These are phyloP conservation scores for Linum trigynum DNA, from an alignment of 345 rosid genomes.

Conservation along the genomic window DNA sequence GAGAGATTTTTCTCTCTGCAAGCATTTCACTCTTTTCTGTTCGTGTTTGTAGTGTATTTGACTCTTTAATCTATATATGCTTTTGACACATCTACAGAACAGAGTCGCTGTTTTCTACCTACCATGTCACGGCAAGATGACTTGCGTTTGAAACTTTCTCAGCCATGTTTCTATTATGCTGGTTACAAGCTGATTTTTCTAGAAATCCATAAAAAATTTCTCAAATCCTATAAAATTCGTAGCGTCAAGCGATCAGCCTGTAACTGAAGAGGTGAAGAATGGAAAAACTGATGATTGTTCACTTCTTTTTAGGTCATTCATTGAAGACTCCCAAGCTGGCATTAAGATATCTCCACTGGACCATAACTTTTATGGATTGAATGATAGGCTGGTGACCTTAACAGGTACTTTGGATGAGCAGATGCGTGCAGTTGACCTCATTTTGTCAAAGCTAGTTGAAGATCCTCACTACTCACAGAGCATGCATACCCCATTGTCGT, in stretches of 20 bases:
- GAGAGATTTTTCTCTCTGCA: too few relatives aligned
- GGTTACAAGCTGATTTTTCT: not conserved
- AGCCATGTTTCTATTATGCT: constrained; percentile 3
- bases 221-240: too few relatives aligned
- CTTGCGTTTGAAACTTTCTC: not conserved
- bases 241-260: not conserved
- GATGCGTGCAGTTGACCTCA: constrained; percentile 79
- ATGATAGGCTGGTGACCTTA: constrained; percentile 88
- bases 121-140: too few relatives aligned
- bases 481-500: constrained; percentile 74
- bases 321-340: constrained; percentile 90
- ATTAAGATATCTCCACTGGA: constrained; percentile 94
- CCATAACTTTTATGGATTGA: constrained; percentile 71
- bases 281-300: constrained; percentile 16
- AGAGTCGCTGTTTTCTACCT: too few relatives aligned
- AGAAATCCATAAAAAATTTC: too few relatives aligned
- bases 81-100: too few relatives aligned
- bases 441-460: constrained; percentile 74
- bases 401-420: constrained; percentile 85
- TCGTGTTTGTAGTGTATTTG: too few relatives aligned
- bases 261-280: not conserved
- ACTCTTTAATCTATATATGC: too few relatives aligned
- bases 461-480: constrained; percentile 81
- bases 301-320: constrained; percentile 60
- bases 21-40: too few relatives aligned